Conservation (phyloP, 2,329 filamentous ascomycete genomes). For the Aureobasidium lini region DNA sequence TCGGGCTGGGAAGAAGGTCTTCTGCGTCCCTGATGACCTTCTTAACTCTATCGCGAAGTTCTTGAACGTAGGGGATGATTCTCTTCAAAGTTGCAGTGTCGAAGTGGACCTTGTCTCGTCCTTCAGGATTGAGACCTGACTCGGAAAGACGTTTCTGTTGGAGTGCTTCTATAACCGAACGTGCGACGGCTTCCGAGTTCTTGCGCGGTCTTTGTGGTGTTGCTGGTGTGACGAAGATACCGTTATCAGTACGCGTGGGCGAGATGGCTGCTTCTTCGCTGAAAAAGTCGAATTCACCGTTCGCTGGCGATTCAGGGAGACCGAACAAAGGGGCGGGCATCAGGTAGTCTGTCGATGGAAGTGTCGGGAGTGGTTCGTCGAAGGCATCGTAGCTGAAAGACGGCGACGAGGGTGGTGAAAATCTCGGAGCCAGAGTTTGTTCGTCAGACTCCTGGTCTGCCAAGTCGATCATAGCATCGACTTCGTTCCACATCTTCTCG, state of each 20-base stretch:
- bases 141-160: slow-evolving; percentile 32
- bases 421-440: slow-evolving; percentile 40
- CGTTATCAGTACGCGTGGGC: not conserved
- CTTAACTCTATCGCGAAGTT: slow-evolving; percentile 42
- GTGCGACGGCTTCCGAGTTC: slow-evolving; percentile 52
- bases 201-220: slow-evolving; percentile 39
- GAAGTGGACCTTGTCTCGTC: slow-evolving; percentile 54
- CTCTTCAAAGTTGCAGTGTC: slow-evolving; percentile 57
- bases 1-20: slow-evolving; percentile 39
- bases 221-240: slow-evolving; percentile 6
- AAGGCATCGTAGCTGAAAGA: slow-evolving; percentile 53
- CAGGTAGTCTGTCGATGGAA: not conserved
- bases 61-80: slow-evolving; percentile 49
- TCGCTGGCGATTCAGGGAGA: not conserved
- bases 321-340: not conserved
- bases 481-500: slow-evolving; percentile 64
- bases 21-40: slow-evolving; percentile 40
- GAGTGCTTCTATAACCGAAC: slow-evolving; percentile 54
- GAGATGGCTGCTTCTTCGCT: not conserved
- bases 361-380: slow-evolving; percentile 37
- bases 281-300: not conserved
- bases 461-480: slow-evolving; percentile 80
- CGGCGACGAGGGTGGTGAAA: slow-evolving; percentile 49
- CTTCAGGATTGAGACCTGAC: slow-evolving; percentile 20
- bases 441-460: slow-evolving; percentile 61